These are phyloP conservation scores for Psilocybe sp. DNA, from an alignment of 768 basidiomycete species.

Conservation along the genomic window DNA sequence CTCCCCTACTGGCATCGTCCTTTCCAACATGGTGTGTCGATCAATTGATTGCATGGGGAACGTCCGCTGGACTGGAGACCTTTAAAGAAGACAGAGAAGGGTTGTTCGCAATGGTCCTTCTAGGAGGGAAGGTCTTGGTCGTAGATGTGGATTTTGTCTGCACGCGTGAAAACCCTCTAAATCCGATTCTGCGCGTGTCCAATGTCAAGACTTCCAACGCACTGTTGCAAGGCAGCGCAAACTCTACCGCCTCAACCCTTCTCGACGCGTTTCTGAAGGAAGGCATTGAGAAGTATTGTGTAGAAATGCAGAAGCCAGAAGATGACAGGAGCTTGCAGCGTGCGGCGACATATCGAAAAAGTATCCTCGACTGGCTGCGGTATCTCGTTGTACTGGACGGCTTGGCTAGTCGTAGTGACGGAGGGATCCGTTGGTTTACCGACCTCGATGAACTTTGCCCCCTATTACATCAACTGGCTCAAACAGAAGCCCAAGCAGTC, in stretches of 20 bases:
- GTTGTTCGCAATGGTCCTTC: constrained; percentile 49
- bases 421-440: constrained; percentile 74
- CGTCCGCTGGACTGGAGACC: constrained; percentile 67
- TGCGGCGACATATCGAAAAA: constrained; percentile 46
- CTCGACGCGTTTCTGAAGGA: constrained; percentile 63
- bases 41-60: constrained; percentile 60
- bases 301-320: constrained; percentile 56
- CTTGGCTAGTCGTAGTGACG: constrained; percentile 57
- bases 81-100: constrained; percentile 61
- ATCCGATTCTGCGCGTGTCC: constrained; percentile 42
- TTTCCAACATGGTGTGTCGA: constrained; percentile 58
- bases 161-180: constrained; percentile 31
- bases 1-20: constrained; percentile 46
- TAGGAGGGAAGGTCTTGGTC: constrained; percentile 80
- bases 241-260: constrained; percentile 47
- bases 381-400: constrained; percentile 75
- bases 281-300: constrained; percentile 54
- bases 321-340: constrained; percentile 47
- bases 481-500: constrained; percentile 49
- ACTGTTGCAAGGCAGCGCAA: constrained; percentile 39
- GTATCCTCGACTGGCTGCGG: constrained; percentile 52
- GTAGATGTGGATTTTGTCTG: constrained; percentile 69
- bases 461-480: constrained; percentile 47
- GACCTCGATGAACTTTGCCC: constrained; percentile 56
- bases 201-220: constrained; percentile 77